Conservation (phyloP, 495 filamentous ascomycete genomes). For the Glarea lozoyensis region DNA sequence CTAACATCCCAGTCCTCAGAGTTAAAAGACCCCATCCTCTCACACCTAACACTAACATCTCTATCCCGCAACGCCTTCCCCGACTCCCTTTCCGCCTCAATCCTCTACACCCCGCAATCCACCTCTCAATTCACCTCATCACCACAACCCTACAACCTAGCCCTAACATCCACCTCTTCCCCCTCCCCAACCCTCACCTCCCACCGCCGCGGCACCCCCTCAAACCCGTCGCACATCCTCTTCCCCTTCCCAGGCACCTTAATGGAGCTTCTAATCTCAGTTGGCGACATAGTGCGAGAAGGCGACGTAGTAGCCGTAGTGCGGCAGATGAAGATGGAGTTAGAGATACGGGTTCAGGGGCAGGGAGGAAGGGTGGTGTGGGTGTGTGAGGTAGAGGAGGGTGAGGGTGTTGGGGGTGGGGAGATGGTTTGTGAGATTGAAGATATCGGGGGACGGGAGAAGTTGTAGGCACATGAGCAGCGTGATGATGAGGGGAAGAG, state of each 20-base stretch:
- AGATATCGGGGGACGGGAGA: too few relatives aligned
- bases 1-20: constrained; percentile 24
- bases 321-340: constrained; percentile 63
- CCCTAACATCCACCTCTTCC: constrained; percentile 38
- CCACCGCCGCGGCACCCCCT: constrained; percentile 41
- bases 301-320: constrained; percentile 52
- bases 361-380: constrained; percentile 41
- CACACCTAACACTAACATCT: constrained; percentile 43
- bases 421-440: constrained; percentile 45
- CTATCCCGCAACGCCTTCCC: constrained; percentile 53
- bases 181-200: constrained; percentile 34
- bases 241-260: constrained; percentile 50
- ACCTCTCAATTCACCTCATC: too few relatives aligned
- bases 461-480: too few relatives aligned
- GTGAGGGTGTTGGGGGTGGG: constrained; percentile 52
- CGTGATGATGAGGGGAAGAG: too few relatives aligned
- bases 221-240: constrained; percentile 44
- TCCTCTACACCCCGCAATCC: constrained; percentile 40
- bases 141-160: constrained; percentile 33
- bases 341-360: constrained; percentile 46
- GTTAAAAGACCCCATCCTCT: constrained; percentile 9
- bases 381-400: constrained; percentile 48
- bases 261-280: constrained; percentile 45
- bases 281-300: constrained; percentile 41
- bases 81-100: constrained; percentile 39